Evolutionary conservation across 2,329 filamentous ascomycete species (phyloP), one percentile per base, ranked within the genome.

Genomic region (Huntiella omanensis): DNA sequence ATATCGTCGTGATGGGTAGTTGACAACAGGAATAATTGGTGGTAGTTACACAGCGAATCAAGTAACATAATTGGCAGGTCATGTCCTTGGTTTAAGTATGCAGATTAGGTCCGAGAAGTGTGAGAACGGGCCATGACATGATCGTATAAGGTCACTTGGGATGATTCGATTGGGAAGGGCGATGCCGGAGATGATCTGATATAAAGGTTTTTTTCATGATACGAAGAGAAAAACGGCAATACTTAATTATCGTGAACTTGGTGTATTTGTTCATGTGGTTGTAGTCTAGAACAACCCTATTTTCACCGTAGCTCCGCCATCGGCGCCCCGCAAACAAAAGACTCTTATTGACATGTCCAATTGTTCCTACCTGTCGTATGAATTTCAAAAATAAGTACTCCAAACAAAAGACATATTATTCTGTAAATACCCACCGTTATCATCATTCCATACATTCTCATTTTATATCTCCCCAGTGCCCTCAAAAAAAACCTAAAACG

Each of bases 281-380:
- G 33, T 6, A 7, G 5, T 12, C 10, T 33, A 16, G 15, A 15
- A 16, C 12, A 40, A 40, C 38, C 38, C 38, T 16, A 40, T 28
- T 17, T 13, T 12, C 28, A 34, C 15, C 4, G 38, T 35, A 33
- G 32, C 40, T 44, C 46, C 35, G 46, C 46, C 46, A 44, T 43
- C 41, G 46, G 40, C 40, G 13, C 15, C 12, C 22, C 17, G 12
- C 34, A 10, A n/a, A n/a, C 11, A 13, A 36, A 36, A 16, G 12
- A 8, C 4, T 15, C 34, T n/a, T 36, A 6, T 36, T 3, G n/a
- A 5, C 7, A 12, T 40, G 6, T 3, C 22, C 22, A 28, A 28
- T 28, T 7, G 3, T 8, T 28, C 3, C 22, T 7, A 28, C 22
- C 6, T 2, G 22, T 10, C 22, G 22, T 2, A 28, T 28, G 8